phyloP scores from a whole-genome alignment of 805 yeast species.

The Myxozyma mucilagina region DNA sequence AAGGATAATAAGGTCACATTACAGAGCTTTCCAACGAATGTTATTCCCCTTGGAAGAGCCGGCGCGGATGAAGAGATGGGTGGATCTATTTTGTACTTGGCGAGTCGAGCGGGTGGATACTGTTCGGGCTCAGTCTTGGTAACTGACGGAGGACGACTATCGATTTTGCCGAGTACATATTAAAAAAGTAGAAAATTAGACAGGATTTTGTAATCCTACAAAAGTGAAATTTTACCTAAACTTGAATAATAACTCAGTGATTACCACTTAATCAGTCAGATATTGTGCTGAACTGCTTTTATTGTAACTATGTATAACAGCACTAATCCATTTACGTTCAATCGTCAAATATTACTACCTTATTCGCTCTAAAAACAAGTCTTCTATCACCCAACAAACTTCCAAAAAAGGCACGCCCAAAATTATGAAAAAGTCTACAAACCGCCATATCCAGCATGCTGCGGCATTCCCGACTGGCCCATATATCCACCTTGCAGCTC shows the following conservation, averaged over 20 bases:
- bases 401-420: background rate
- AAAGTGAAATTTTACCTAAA: background rate
- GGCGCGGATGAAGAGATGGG: constrained; percentile 64
- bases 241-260: no score
- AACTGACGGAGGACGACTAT: constrained; percentile 64
- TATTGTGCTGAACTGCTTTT: no score
- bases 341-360: no score
- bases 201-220: background rate
- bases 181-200: constrained; percentile 2
- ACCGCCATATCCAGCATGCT: constrained; percentile 19
- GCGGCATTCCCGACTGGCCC: constrained; percentile 30
- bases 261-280: no score
- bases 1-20: constrained; percentile 42
- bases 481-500: constrained; percentile 5
- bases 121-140: constrained; percentile 66
- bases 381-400: background rate
- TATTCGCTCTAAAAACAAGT: no score
- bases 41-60: constrained; percentile 63
- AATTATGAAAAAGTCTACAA: background rate
- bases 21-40: constrained; percentile 41
- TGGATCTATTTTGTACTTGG: constrained; percentile 68
- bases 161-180: constrained; percentile 33
- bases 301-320: no score
- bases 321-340: no score
- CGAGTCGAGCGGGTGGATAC: constrained; percentile 65